Evolutionary conservation across 306 rosid genomes (phyloP), one percentile per base, ranked within the genome.

Genomic region (Vicia villosa): DNA sequence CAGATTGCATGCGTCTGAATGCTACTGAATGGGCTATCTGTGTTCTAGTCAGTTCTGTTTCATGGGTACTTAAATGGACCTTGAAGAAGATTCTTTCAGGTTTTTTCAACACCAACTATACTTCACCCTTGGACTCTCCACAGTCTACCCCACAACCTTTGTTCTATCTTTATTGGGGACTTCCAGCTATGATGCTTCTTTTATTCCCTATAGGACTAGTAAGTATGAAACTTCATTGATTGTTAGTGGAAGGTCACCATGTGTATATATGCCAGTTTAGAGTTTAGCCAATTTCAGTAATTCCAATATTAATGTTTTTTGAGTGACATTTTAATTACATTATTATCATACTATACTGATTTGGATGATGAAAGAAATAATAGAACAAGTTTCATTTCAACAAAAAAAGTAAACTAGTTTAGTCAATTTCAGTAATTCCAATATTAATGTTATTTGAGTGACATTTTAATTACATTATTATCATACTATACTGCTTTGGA

Each of bases 1-100:
- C 80, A 5, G 42, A 66, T 50, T 56, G 73, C 69, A 77, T 5
- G 69, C 68, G 11, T 28, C 76, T 88, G 83, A 82, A 74, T 69
- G 85, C 82, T 11, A 56, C 58, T 52, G 70, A 60, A 13, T 91
- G 97, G 95, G 38, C 28, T 20, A 20, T 52, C 17, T 88, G 95
- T 61, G 58, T 74, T 63, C 5, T 83, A 17, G 61, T 84, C 52
- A 90, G 86, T 41, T 76, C 73, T 41, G 55, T 87, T 74, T 17
- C 96, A 62, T 77, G 75, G 73, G 42, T 42, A 2, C 45, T 54
- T 52, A 66, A 68, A 22, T 72, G 74, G 80, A 61, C 64, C 32
- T n/a, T 75, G 14, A 77, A 50, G 3, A 63, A 51, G 8, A 42
- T 1, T 10, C 70, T 74, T 50, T 15, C 14, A 14, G 41, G 8